Evolutionary conservation across 352 stramenopile species (phyloP).

Genomic region (Achlya hypogyna): DNA sequence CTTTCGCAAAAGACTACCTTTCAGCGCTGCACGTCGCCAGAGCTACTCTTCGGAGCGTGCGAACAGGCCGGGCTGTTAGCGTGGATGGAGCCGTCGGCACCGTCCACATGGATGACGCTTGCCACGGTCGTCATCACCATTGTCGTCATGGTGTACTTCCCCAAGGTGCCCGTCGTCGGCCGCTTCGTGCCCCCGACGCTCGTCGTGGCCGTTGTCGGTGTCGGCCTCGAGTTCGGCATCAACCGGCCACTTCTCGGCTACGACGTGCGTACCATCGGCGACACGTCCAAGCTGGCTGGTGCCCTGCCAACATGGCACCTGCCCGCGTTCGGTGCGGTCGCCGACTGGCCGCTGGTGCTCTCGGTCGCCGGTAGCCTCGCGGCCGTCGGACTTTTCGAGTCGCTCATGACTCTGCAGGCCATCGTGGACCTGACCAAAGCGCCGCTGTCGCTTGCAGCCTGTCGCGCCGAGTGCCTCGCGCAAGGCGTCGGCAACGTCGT

Average conservation of each 20-base stretch:
- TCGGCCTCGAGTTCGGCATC: conserved; percentile 82
- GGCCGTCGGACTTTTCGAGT: conserved; percentile 89
- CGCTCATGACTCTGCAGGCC: conserved; percentile 90
- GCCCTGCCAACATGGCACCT: conserved; percentile 43
- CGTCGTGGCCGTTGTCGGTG: conserved; percentile 59
- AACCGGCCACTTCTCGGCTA: conserved; percentile 63
- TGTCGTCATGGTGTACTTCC: conserved; percentile 81
- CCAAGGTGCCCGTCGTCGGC: conserved; percentile 45
- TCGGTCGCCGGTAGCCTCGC: conserved; percentile 86
- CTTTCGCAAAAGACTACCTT: conserved; percentile 91
- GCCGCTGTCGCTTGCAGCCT: conserved; percentile 44
- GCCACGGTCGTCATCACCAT: conserved; percentile 71
- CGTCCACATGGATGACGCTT: conserved; percentile 55
- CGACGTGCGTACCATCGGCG: conserved; percentile 66
- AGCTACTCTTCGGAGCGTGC: conserved; percentile 66
- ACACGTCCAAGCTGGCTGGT: conserved; percentile 48
- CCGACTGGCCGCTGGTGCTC: conserved; percentile 63
- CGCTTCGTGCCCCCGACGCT: conserved; percentile 71
- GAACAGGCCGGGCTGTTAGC: conserved; percentile 47
- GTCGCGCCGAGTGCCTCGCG: conserved; percentile 74
- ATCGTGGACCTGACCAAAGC: conserved; percentile 85
- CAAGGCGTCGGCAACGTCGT: conserved; percentile 89
- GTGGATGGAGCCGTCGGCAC: conserved; percentile 58
- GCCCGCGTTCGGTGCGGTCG: conserved; percentile 35
- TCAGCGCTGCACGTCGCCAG: conserved; percentile 48